Evolutionary conservation across 2,329 filamentous ascomycete genomes (phyloP).

Genomic region (Calonectria hongkongensis): DNA sequence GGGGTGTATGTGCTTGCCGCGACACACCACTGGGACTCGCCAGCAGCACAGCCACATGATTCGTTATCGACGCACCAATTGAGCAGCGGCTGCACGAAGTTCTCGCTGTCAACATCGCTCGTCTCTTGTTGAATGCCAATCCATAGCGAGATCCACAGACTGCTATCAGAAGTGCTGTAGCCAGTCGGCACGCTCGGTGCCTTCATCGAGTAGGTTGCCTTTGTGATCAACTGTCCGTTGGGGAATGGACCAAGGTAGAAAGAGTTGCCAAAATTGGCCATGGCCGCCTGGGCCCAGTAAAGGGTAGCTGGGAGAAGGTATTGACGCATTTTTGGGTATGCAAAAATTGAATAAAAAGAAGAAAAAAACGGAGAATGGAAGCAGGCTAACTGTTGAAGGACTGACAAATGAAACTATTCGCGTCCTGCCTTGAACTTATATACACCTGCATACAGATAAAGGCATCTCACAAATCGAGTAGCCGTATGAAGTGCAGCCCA

Average conservation of each 20-base stretch:
- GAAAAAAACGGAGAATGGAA: not conserved
- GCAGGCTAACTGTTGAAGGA: not conserved
- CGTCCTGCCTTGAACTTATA: not conserved
- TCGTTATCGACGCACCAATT: slow-evolving; percentile 20
- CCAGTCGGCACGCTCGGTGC: slow-evolving; percentile 1
- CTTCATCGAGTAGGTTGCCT: slow-evolving; percentile 16
- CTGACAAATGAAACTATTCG: not conserved
- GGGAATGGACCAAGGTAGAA: slow-evolving; percentile 20
- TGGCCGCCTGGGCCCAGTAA: slow-evolving; percentile 1
- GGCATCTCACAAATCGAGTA: not conserved
- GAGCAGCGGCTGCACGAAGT: slow-evolving; percentile 11
- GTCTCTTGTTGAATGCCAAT: slow-evolving; percentile 4
- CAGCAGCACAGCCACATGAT: not conserved
- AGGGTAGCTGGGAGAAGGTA: slow-evolving; percentile 4
- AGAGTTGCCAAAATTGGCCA: slow-evolving; percentile 13
- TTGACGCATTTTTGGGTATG: not conserved
- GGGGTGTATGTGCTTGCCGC: slow-evolving; percentile 14
- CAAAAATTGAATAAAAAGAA: not conserved
- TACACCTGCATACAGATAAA: not conserved
- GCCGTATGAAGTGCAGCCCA: not conserved
- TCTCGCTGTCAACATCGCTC: slow-evolving; percentile 1
- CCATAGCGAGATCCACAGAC: slow-evolving; percentile 1
- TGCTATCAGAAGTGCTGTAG: slow-evolving; percentile 8
- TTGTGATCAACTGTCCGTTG: slow-evolving; percentile 3
- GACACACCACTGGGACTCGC: not conserved